Base-by-base conservation (phyloP, 768 basidiomycete species). In the Melanogaster broomeanus region DNA sequence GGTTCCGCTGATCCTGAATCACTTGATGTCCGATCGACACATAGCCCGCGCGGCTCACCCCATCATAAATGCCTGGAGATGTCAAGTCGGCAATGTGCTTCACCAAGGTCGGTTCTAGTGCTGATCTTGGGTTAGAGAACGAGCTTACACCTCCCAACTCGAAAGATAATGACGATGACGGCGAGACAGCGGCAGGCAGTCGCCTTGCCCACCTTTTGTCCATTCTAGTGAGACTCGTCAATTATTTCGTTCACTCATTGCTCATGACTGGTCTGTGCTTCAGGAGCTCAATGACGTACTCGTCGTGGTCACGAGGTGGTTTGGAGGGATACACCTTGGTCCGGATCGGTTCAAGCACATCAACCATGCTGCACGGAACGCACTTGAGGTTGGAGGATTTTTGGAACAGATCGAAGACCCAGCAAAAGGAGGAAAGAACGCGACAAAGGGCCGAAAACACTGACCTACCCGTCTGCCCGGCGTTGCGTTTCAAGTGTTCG, bases 361-460 rank as follows among this genome's bases (percentile, higher is more conserved):
- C 68, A 98, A 96, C 63, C 91, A 95, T 65, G 93, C 93, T 4
- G 96, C 95, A 2, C 80, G 96, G 19, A 90, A 92, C 61, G 94
- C 95, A 1, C 76, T 98, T 6, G 91, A 96, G 39, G 57, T 84
- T 1, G 96, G 90, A 10, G 94, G 95, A 0, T 93, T 98, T 65
- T 71, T 98, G 28, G 88, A 90, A 38, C 70, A 63, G 9, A 60
- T 60, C 15, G 79, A 76, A 12, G 65, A 61, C 15, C 13, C 48
- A 18, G 35, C 52, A 46, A 45, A 48, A 22, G 58, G 58, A 33
- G 57, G 54, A 8, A 64, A 60, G 33, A 41, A 53, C 16, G 53
- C 47, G 6, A 33, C 44, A 21, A 69, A 57, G 46, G 69, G 69
- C 21, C 61, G 67, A 33, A 69, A 58, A 45, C 69, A 61, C 31